A percentile compares a stretch with the other conserved stretches of the same genome.
Conservation (phyloP, 257 asterid genomes). For the Solanum chiquidenum region DNA sequence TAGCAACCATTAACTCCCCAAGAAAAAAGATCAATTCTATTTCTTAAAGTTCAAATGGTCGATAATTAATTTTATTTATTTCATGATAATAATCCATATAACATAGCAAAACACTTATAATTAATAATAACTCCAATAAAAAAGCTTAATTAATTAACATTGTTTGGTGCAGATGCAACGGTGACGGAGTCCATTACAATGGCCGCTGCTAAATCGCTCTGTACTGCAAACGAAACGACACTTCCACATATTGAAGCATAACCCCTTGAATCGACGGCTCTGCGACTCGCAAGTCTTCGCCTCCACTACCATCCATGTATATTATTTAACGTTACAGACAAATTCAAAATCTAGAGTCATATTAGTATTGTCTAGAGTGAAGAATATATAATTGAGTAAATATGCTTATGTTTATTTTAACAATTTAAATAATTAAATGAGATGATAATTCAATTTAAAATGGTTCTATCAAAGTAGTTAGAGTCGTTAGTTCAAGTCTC, state of each 20-base stretch:
- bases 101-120: neutral
- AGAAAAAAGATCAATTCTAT: neutral
- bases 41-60: neutral
- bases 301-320: conserved; percentile 18
- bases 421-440: no score
- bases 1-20: neutral
- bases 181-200: conserved; percentile 35
- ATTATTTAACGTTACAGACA: neutral
- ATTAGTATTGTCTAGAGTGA: neutral
- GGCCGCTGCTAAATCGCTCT: conserved; percentile 25
- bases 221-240: conserved; percentile 25
- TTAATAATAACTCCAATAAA: neutral
- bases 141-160: conserved; percentile 10
- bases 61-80: neutral
- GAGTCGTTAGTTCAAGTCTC: neutral
- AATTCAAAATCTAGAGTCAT: no score
- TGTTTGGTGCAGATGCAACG: conserved; percentile 34
- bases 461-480: neutral
- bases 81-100: neutral
- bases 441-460: neutral
- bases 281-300: conserved; percentile 29
- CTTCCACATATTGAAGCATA: conserved; percentile 21
- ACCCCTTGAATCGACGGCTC: conserved; percentile 26
- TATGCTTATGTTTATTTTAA: no score
- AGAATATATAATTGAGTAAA: neutral